Evolutionary conservation across 768 basidiomycete species (phyloP).

Genomic region (Lanmaoa pseudosensibilis): DNA sequence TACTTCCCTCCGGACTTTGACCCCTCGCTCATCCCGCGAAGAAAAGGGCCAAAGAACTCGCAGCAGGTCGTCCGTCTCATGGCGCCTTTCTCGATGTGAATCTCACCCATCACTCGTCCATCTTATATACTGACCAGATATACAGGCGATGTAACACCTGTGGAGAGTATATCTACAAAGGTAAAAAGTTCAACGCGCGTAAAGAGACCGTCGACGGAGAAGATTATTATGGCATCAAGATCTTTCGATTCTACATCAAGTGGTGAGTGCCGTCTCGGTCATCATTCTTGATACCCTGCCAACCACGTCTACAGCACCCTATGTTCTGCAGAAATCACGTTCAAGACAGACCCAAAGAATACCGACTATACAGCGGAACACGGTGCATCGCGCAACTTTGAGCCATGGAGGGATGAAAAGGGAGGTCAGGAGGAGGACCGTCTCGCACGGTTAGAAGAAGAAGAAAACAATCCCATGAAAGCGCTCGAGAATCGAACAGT

Average conservation of each 20-base stretch:
- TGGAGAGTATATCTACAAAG: conserved; percentile 98
- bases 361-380: conserved; percentile 94
- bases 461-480: conserved; percentile 97
- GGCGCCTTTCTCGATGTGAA: conserved; percentile 98
- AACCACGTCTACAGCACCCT: conserved; percentile 59
- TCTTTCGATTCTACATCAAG: conserved; percentile 91
- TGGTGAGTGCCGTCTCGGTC: conserved; percentile 50
- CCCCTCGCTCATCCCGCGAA: conserved; percentile 90
- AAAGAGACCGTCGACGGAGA: conserved; percentile 98
- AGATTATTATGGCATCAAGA: conserved; percentile 98
- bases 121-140: conserved; percentile 12
- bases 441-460: conserved; percentile 82
- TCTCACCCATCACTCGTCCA: neutral
- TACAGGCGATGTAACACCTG: conserved; percentile 89
- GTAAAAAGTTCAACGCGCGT: conserved; percentile 99
- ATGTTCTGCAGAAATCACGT: conserved; percentile 97
- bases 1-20: conserved; percentile 99
- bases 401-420: conserved; percentile 89
- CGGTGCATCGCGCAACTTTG: conserved; percentile 96
- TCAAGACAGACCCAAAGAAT: conserved; percentile 99
- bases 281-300: neutral
- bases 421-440: conserved; percentile 81
- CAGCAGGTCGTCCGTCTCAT: conserved; percentile 98
- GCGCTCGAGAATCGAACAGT: conserved; percentile 88
- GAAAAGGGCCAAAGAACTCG: conserved; percentile 88